Percentiles rank a stretch among this genome's conserved stretches.
Evolutionary conservation across 371 early-diverging fungal genomes (phyloP).

Genomic region (Catenaria anguillulae): DNA sequence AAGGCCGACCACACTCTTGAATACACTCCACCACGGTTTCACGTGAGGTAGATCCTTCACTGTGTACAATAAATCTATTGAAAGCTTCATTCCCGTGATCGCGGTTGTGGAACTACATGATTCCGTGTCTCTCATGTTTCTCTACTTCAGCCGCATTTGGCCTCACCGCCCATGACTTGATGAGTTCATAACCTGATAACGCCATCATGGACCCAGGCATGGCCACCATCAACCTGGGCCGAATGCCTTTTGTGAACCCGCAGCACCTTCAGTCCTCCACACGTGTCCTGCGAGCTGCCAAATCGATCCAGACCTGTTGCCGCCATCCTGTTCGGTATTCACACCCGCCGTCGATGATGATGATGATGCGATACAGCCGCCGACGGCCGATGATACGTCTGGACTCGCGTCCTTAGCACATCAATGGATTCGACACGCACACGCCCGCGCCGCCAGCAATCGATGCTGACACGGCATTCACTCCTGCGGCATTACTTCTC

Average conservation of each 20-base stretch:
- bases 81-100: no score
- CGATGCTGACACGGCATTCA: not conserved
- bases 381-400: slow-evolving; percentile 6
- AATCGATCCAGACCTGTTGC: not conserved
- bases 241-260: not conserved
- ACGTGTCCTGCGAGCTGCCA: not conserved
- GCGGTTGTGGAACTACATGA: no score
- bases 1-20: no score
- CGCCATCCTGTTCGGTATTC: not conserved
- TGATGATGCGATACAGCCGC: no score
- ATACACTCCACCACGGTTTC: no score
- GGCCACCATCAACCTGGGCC: slow-evolving; percentile 1
- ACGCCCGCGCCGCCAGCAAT: not conserved
- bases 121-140: no score
- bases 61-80: no score
- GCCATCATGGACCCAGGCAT: not conserved
- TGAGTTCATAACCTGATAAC: not conserved
- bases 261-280: not conserved
- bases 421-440: slow-evolving; percentile 1
- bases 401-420: slow-evolving; percentile 3
- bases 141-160: no score
- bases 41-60: no score
- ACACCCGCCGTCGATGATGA: not conserved
- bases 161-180: no score
- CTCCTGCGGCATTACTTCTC: no score